Conservation (phyloP, 768 basidiomycete genomes). For the Rhizopogon salebrosus region DNA sequence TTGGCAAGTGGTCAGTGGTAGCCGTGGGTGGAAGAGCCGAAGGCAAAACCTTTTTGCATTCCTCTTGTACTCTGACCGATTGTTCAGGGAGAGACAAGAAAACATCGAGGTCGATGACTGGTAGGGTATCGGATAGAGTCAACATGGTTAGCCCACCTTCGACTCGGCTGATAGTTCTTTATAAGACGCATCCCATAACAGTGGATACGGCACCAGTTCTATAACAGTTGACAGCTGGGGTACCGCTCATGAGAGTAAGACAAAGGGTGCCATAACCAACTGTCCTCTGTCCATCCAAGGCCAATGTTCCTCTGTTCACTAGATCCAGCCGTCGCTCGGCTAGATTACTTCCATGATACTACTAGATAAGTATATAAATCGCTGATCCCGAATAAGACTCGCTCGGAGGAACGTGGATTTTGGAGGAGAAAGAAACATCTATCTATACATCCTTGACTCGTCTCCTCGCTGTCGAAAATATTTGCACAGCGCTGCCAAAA, state of each 20-base stretch:
- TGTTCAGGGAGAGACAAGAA: conserved; percentile 45
- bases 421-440: neutral
- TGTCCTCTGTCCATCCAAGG: neutral
- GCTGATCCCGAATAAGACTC: no score
- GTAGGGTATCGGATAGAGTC: conserved; percentile 48
- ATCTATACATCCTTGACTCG: neutral
- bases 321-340: neutral
- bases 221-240: neutral
- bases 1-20: neutral
- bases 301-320: neutral
- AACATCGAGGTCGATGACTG: conserved; percentile 73
- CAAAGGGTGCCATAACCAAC: neutral
- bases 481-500: neutral
- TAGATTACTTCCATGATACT: no score
- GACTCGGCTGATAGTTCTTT: neutral
- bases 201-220: neutral
- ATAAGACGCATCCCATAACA: no score
- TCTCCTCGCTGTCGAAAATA: neutral
- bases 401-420: no score
- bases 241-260: neutral
- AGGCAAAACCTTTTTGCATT: conserved; percentile 56
- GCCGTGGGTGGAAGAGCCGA: neutral
- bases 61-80: conserved; percentile 46
- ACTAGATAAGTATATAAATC: no score
- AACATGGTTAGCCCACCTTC: conserved; percentile 22